Conservation (phyloP, 305 asterid genomes). For the Fraxinus greggii region DNA sequence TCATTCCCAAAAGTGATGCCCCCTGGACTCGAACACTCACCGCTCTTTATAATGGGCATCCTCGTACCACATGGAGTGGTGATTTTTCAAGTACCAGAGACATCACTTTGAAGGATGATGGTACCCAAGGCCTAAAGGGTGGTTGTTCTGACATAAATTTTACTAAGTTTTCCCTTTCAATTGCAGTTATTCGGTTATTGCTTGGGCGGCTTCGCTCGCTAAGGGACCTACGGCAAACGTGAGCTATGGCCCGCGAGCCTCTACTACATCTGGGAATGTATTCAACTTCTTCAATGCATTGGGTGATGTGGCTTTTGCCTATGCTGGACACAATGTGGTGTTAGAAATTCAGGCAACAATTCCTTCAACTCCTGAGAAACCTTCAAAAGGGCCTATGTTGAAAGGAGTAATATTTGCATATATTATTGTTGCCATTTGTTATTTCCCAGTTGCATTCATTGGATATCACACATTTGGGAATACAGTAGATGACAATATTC, state of each 20-base stretch:
- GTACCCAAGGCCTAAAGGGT: background rate
- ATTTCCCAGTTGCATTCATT: conserved; percentile 59
- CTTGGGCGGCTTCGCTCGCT: conserved; percentile 44
- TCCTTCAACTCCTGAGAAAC: conserved; percentile 60
- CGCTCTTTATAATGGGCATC: background rate
- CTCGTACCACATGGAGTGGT: background rate
- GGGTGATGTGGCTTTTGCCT: conserved; percentile 70
- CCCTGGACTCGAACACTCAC: background rate
- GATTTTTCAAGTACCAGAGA: background rate
- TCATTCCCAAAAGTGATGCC: background rate
- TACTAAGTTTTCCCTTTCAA: background rate
- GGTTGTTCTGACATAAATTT: background rate
- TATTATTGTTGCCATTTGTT: conserved; percentile 49
- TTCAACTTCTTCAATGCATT: conserved; percentile 54
- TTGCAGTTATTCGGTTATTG: conserved; percentile 51
- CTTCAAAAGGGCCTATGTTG: conserved; percentile 74
- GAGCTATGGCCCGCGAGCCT: conserved; percentile 34
- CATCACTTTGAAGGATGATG: background rate
- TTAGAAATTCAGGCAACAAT: conserved; percentile 71
- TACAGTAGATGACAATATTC: conserved; percentile 54
- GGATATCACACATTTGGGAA: conserved; percentile 62
- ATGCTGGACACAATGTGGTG: conserved; percentile 72
- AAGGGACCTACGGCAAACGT: conserved; percentile 36
- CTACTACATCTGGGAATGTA: conserved; percentile 21
- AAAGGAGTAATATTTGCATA: conserved; percentile 67